Base-by-base conservation (phyloP, 257 asterid species). In the Prunella vulgaris region DNA sequence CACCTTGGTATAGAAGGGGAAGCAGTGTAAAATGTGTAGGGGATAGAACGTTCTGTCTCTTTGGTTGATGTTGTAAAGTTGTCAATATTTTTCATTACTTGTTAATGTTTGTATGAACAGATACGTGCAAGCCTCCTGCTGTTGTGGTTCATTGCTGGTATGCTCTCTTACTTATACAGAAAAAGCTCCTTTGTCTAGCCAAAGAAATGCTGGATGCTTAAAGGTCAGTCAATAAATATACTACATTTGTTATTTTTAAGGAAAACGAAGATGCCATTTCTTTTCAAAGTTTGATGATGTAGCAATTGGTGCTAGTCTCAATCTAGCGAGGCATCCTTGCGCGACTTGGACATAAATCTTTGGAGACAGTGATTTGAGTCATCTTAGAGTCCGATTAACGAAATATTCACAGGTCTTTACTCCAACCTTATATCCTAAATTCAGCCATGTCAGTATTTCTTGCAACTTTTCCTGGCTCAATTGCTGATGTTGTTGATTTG, bases 101-200 rank as follows among this genome's bases (percentile, higher is more conserved):
- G 64, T 63, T 82, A 63, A 58, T 69, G 48, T 76, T 71, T 80
- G 58, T 77, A 71, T 75, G 62, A 70, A 74, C 96, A 89, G 95
- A 80, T 89, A 61, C 84, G 87, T 42, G 59, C 74, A 66, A 48
- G 74, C 73, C 92, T 87, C 78, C 87, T 92, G 70, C 94, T 96
- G 15, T 75, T 87, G 82, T 84, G 89, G 82, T 89, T 76, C 83
- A 85, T 79, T 74, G 84, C 89, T 67, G 98, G 96, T 92, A 86
- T 74, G 77, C 60, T 33, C 66, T 73, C 68, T 74, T 73, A 10
- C 60, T 62, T 70, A 33, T 40, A 51, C 3, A 25, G 13, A 35
- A 44, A 28, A 73, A 71, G 17, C 73, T 20, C 62, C 46, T 30
- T 57, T 33, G n/a, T 68, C 60, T 35, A 62, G 70, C 81, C 64